Evolutionary conservation across 148 eudicot species (phyloP).

Genomic region (Camellia granthamiana): DNA sequence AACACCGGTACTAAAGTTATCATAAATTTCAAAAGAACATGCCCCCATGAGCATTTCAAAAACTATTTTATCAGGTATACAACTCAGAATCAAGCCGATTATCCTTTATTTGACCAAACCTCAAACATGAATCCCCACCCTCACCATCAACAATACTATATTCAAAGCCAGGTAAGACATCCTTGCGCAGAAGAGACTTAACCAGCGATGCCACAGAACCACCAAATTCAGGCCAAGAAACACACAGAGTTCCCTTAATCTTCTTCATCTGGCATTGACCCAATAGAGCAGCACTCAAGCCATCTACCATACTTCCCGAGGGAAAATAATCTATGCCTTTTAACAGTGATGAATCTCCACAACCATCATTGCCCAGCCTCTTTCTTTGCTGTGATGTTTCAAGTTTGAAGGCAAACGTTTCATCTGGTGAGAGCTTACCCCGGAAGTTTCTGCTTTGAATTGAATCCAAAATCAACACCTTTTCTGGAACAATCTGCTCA

Average conservation of each 20-base stretch:
- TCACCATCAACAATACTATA: conserved; percentile 21
- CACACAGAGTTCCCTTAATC: conserved; percentile 59
- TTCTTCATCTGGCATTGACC: conserved; percentile 61
- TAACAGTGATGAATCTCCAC: conserved; percentile 31
- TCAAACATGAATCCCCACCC: conserved; percentile 34
- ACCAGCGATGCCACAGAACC: conserved; percentile 48
- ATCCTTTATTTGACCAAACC: conserved; percentile 48
- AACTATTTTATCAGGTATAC: conserved; percentile 54
- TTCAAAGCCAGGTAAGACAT: conserved; percentile 49
- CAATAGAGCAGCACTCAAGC: conserved; percentile 49
- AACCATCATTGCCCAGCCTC: background rate
- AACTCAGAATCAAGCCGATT: conserved; percentile 58
- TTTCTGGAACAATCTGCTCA: conserved; percentile 65
- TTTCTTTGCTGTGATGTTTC: conserved; percentile 62
- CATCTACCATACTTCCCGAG: conserved; percentile 86
- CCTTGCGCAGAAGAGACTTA: conserved; percentile 51
- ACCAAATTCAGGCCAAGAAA: conserved; percentile 85
- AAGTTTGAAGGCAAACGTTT: conserved; percentile 69
- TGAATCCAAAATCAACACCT: conserved; percentile 76
- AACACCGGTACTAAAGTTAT: background rate
- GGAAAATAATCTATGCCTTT: conserved; percentile 56
- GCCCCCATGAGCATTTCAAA: background rate
- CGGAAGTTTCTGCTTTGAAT: conserved; percentile 72
- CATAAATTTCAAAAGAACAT: background rate
- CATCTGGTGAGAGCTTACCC: conserved; percentile 77